Evolutionary conservation across 2,329 filamentous ascomycete species (phyloP).

Genomic region (Eurotiales sp.): DNA sequence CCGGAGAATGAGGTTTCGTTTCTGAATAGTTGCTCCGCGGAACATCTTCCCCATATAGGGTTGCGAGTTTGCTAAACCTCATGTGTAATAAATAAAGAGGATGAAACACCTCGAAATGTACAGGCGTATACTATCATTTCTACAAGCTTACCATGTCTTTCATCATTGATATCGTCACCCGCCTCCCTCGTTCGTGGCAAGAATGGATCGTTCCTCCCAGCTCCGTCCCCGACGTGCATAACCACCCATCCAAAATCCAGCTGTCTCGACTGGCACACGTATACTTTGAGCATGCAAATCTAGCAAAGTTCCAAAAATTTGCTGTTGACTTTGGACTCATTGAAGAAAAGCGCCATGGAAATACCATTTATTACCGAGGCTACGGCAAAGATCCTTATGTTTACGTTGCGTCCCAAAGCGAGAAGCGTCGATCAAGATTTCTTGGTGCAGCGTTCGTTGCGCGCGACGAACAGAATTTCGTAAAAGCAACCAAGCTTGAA

Average conservation of each 20-base stretch:
- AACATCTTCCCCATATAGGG: neutral
- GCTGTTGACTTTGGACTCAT: conserved; percentile 31
- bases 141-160: neutral
- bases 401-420: conserved; percentile 53
- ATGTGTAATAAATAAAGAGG: neutral
- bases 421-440: conserved; percentile 49
- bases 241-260: conserved; percentile 24
- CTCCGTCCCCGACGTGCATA: conserved; percentile 19
- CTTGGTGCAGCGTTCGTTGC: conserved; percentile 58
- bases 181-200: conserved; percentile 16
- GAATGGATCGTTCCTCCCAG: conserved; percentile 17
- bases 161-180: conserved; percentile 17
- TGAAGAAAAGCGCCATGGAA: conserved; percentile 25
- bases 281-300: conserved; percentile 28
- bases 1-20: neutral
- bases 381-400: conserved; percentile 60
- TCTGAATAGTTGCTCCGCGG: conserved; percentile 6
- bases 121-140: neutral
- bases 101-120: neutral
- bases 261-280: conserved; percentile 27
- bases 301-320: conserved; percentile 25
- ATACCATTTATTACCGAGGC: conserved; percentile 57
- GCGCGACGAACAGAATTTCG: conserved; percentile 53
- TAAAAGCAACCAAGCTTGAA: conserved; percentile 47
- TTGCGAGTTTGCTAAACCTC: neutral